Conservation (phyloP, 768 basidiomycete species). For the Lactifluus subvellereus region DNA sequence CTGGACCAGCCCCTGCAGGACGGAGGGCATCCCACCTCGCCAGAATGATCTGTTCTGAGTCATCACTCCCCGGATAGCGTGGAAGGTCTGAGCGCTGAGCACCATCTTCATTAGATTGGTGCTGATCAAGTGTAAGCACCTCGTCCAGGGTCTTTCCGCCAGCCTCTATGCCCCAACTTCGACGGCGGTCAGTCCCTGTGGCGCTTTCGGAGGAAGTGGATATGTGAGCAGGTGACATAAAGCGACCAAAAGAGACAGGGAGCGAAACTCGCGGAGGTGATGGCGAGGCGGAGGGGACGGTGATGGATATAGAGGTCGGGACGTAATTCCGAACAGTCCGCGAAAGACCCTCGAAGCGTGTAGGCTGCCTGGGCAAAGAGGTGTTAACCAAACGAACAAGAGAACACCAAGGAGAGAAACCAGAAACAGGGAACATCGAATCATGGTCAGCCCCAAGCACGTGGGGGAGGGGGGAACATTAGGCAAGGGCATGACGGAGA, state of each 20-base stretch:
- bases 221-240: conserved; percentile 32
- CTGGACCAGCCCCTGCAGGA: conserved; percentile 12
- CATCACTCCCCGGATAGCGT: conserved; percentile 29
- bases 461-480: neutral
- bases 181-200: conserved; percentile 12
- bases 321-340: conserved; percentile 50
- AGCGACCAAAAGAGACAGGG: conserved; percentile 44
- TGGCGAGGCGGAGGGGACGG: conserved; percentile 44
- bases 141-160: conserved; percentile 27
- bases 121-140: conserved; percentile 24
- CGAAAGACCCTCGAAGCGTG: conserved; percentile 47
- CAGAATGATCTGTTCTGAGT: conserved; percentile 38
- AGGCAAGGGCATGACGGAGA: neutral
- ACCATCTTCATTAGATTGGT: conserved; percentile 7
- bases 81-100: conserved; percentile 19
- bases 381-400: neutral
- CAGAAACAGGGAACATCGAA: conserved; percentile 6
- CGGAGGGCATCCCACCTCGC: conserved; percentile 40
- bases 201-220: conserved; percentile 3
- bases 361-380: conserved; percentile 37
- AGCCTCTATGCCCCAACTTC: conserved; percentile 14
- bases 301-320: conserved; percentile 46
- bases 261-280: conserved; percentile 46
- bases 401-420: neutral
- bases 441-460: neutral